phyloP scores from a whole-genome alignment of 2,329 filamentous ascomycete species.

The Diaporthe citriasiana region DNA sequence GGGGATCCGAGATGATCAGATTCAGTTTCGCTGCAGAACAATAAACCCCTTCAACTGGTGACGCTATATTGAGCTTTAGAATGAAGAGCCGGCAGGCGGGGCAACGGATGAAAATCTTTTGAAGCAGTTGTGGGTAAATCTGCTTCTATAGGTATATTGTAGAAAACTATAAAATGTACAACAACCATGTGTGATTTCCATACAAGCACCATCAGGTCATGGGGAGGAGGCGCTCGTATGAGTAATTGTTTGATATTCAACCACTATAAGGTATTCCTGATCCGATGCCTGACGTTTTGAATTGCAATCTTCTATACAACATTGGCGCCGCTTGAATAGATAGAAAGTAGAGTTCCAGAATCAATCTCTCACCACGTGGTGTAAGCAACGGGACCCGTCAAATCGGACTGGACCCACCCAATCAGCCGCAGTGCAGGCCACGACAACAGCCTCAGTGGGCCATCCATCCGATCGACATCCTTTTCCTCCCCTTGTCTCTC shows the following conservation, averaged over 20 bases:
- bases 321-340: neutral
- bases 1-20: neutral
- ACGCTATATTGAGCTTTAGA: neutral
- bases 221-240: neutral
- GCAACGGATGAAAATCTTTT: too few relatives aligned
- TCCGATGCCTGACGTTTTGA: neutral
- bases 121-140: neutral
- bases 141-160: neutral
- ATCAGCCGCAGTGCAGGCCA: neutral
- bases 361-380: neutral
- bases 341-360: neutral
- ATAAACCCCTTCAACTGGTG: too few relatives aligned
- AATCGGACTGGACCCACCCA: conserved; percentile 2
- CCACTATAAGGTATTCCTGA: neutral
- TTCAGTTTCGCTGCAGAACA: neutral
- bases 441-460: neutral
- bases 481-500: neutral
- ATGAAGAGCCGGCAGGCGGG: neutral
- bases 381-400: neutral
- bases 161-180: too few relatives aligned
- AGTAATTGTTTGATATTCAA: neutral
- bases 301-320: neutral
- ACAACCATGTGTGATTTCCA: too few relatives aligned
- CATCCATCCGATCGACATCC: neutral
- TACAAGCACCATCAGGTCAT: neutral